These are phyloP conservation scores for Rubia peregrina DNA, from an alignment of 305 asterid genomes.

Conservation along the genomic window DNA sequence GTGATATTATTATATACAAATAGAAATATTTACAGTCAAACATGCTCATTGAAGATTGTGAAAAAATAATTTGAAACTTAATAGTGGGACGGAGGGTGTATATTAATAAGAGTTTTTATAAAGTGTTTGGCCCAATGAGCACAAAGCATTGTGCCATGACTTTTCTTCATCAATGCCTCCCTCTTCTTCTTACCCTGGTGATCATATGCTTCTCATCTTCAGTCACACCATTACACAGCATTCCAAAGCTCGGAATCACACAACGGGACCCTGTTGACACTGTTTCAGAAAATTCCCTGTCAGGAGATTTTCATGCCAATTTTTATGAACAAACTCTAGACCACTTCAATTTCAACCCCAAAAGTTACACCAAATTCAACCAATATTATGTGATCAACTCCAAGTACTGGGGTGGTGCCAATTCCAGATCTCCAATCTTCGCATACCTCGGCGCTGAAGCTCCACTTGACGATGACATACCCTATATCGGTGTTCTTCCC, in stretches of 20 bases:
- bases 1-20: too few species aligned
- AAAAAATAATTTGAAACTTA: too few species aligned
- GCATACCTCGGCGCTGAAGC: conserved; percentile 63
- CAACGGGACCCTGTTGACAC: neutral
- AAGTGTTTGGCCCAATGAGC: neutral
- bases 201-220: conserved; percentile 16
- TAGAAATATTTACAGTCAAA: too few species aligned
- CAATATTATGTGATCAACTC: conserved; percentile 46
- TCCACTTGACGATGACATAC: conserved; percentile 31
- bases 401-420: conserved; percentile 51
- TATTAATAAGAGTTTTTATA: too few species aligned
- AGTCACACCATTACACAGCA: conserved; percentile 1
- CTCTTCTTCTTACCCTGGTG: neutral
- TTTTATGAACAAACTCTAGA: conserved; percentile 58
- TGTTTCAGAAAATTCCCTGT: neutral
- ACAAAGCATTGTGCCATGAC: neutral
- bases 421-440: conserved; percentile 43
- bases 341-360: conserved; percentile 57
- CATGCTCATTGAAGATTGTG: too few species aligned
- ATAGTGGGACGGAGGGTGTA: too few species aligned
- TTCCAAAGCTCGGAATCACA: conserved; percentile 24
- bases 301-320: conserved; percentile 24
- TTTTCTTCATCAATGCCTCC: conserved; percentile 6
- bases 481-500: conserved; percentile 33
- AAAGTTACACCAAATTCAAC: conserved; percentile 46